Evolutionary conservation across 768 basidiomycete genomes (phyloP), one percentile per base, ranked within the genome.

Genomic region (Sistotremastrum suecicum): DNA sequence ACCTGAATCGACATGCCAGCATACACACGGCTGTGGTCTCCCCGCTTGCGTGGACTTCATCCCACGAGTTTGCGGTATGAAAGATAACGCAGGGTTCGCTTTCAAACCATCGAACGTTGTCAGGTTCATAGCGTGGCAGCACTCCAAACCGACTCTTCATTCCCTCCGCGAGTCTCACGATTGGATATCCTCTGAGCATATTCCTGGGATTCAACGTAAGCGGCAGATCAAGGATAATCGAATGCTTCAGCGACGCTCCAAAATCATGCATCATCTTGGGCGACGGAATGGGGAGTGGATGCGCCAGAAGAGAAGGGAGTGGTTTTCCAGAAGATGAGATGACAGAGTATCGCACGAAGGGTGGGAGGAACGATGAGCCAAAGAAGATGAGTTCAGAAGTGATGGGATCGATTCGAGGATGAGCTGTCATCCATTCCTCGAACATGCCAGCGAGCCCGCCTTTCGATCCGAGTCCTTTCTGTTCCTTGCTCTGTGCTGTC

Each of bases 221-320:
- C 1, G 66, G 66, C 1, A 63, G 57, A 48, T 67, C 66, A 50
- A 67, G 56, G 28, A 67, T 49, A 43, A 67, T 56, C 5, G 65
- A 61, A 43, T 63, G 59, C 1, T 58, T 57, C 29, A 59, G 56
- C 0, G 63, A 62, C 2, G 54, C 58, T 12, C 57, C 64, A 48
- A 65, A 64, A 53, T 66, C 65, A 50, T 66, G 65, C 64, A 65
- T 64, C 63, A 57, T 52, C 36, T 49, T 48, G 3, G 56, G 56
- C 0, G 46, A 42, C 1, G 34, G 28, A 34, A 54, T 34, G 46
- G 36, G 48, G 46, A n/a, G 38, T 39, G 34, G 39, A 32, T 2
- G 41, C 0, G 10, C 41, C 34, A 42, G 38, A 43, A 51, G 40
- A 2, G n/a, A 41, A 20, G 41, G 12, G 7, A 35, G 37, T 10